phyloP scores from a whole-genome alignment of 2,329 filamentous ascomycete genomes.

The Thelonectria olida region DNA sequence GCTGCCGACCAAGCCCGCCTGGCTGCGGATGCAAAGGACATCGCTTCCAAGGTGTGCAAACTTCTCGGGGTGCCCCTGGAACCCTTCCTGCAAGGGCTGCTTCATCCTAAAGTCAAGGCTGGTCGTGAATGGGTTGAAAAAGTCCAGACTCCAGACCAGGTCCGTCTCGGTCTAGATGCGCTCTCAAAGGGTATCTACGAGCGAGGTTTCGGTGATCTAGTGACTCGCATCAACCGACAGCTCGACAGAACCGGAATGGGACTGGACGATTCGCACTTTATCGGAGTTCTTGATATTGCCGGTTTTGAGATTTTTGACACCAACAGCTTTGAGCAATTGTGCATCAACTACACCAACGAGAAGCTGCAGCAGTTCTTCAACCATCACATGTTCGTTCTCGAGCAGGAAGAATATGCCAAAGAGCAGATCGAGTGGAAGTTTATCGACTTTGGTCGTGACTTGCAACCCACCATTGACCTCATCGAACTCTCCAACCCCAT shows the following conservation, averaged over 20 bases:
- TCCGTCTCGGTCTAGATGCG: slow-evolving; percentile 87
- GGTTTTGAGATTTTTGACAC: slow-evolving; percentile 98
- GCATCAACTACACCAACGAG: slow-evolving; percentile 99
- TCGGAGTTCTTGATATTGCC: slow-evolving; percentile 97
- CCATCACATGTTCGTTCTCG: slow-evolving; percentile 99
- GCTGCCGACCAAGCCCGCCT: slow-evolving; percentile 91
- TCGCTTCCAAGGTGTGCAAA: slow-evolving; percentile 81
- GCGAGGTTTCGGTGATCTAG: slow-evolving; percentile 91
- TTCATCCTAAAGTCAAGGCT: slow-evolving; percentile 94
- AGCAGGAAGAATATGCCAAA: slow-evolving; percentile 96
- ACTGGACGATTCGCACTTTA: slow-evolving; percentile 91
- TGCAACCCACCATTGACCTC: slow-evolving; percentile 96
- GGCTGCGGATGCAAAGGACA: slow-evolving; percentile 75
- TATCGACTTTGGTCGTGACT: slow-evolving; percentile 96
- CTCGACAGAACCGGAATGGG: slow-evolving; percentile 87
- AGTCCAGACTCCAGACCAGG: slow-evolving; percentile 96
- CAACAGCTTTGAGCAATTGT: slow-evolving; percentile 98
- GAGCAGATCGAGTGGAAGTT: slow-evolving; percentile 99
- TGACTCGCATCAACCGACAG: slow-evolving; percentile 89
- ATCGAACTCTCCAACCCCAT: slow-evolving; percentile 97
- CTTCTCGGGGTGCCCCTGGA: slow-evolving; percentile 87
- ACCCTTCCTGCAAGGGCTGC: slow-evolving; percentile 84
- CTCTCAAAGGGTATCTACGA: slow-evolving; percentile 98
- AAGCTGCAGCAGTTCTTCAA: slow-evolving; percentile 99
- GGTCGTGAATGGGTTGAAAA: slow-evolving; percentile 99